Evolutionary conservation across 2,329 filamentous ascomycete genomes (phyloP).

Genomic region (Monosporascus sp.): DNA sequence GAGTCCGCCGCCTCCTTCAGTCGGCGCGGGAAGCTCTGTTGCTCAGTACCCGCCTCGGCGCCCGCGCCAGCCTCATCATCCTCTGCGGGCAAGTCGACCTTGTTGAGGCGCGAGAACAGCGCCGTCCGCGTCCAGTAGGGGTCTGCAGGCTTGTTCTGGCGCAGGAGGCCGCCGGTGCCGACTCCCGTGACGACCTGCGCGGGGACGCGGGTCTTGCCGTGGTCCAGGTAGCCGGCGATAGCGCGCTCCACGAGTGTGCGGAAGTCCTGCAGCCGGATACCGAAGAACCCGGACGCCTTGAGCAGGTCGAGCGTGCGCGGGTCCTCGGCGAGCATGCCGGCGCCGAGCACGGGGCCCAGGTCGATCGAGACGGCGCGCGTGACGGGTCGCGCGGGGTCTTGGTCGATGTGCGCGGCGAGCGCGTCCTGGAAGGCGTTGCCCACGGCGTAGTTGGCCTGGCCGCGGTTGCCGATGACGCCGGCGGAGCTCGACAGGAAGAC

Average conservation of each 20-base stretch:
- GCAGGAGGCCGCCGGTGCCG: constrained; percentile 48
- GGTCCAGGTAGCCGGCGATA: constrained; percentile 32
- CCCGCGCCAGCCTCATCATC: background rate
- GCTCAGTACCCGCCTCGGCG: constrained; percentile 1
- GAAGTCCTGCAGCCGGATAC: constrained; percentile 46
- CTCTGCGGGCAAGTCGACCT: constrained; percentile 37
- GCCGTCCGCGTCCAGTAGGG: constrained; percentile 50
- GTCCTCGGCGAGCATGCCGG: constrained; percentile 49
- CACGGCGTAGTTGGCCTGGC: constrained; percentile 54
- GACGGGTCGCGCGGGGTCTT: constrained; percentile 19
- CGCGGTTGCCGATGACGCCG: constrained; percentile 51
- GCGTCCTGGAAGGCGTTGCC: constrained; percentile 48
- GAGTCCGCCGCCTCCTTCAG: constrained; percentile 10
- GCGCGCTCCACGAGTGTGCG: constrained; percentile 42
- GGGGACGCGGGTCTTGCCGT: constrained; percentile 27
- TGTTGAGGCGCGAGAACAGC: constrained; percentile 42
- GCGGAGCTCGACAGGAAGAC: constrained; percentile 51
- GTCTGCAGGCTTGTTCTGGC: constrained; percentile 46
- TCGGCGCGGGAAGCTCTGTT: constrained; percentile 1
- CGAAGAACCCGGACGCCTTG: constrained; percentile 48
- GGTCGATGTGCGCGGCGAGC: constrained; percentile 31
- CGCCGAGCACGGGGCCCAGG: constrained; percentile 46
- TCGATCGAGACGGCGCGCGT: constrained; percentile 42
- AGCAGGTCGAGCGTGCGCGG: constrained; percentile 42
- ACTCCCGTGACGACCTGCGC: constrained; percentile 47